These are phyloP conservation scores for Eutrema japonicum DNA, from an alignment of 345 rosid species.

Conservation along the genomic window DNA sequence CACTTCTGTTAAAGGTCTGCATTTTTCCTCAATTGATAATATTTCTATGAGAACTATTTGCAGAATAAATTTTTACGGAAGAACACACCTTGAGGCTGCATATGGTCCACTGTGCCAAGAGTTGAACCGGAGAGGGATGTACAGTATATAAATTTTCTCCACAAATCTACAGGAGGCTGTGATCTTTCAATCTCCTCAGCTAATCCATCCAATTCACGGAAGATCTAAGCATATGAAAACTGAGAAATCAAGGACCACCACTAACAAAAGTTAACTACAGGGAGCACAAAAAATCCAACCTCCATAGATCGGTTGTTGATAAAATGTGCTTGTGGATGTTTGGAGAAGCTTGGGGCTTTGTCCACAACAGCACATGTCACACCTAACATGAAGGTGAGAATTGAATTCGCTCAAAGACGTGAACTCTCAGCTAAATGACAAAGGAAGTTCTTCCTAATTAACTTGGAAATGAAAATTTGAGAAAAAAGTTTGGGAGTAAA, in stretches of 20 bases:
- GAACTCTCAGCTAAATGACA: background rate
- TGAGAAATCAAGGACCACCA: background rate
- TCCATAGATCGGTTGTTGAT: constrained; percentile 97
- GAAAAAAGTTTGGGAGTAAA: background rate
- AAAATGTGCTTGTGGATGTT: constrained; percentile 95
- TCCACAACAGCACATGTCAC: constrained; percentile 76
- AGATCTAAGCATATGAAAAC: constrained; percentile 52
- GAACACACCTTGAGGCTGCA: constrained; percentile 88
- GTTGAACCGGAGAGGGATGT: constrained; percentile 82
- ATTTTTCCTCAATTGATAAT: background rate
- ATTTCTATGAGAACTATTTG: background rate
- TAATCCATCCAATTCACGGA: constrained; percentile 78
- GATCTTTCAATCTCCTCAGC: constrained; percentile 81
- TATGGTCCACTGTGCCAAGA: constrained; percentile 92
- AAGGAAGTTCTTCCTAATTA: constrained; percentile 6
- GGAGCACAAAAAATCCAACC: constrained; percentile 51
- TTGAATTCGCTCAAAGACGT: constrained; percentile 6
- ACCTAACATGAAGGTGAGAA: constrained; percentile 51
- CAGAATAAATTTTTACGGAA: background rate
- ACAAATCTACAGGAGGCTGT: constrained; percentile 83
- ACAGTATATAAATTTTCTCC: constrained; percentile 95
- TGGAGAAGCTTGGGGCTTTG: constrained; percentile 67
- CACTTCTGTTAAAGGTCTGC: constrained; percentile 6
- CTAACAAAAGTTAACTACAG: background rate
- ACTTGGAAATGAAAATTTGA: background rate